Percentiles rank a stretch among this genome's conserved stretches.
Conservation (phyloP, 2,329 filamentous ascomycete species). For the Bipolaris victoriae region DNA sequence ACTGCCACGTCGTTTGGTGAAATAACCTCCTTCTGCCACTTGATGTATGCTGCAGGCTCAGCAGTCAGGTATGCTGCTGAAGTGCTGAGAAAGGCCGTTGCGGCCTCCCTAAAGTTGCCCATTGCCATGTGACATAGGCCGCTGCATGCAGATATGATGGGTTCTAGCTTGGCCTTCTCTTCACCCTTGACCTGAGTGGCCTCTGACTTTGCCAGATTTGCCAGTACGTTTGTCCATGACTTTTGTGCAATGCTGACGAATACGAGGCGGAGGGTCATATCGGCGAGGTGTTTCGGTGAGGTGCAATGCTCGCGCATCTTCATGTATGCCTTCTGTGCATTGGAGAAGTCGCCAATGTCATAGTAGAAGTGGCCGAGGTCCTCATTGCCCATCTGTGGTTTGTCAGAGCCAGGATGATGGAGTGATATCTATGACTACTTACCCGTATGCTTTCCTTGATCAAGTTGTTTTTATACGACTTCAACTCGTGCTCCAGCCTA, state of each 20-base stretch:
- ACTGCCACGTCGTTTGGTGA: conserved; percentile 88
- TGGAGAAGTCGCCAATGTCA: conserved; percentile 72
- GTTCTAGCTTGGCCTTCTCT: conserved; percentile 62
- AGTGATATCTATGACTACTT: conserved; percentile 28
- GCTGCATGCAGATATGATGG: conserved; percentile 69
- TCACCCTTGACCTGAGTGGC: conserved; percentile 62
- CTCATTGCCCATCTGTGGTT: conserved; percentile 85
- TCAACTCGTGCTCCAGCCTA: conserved; percentile 82
- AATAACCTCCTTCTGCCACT: conserved; percentile 72
- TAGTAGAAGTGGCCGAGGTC: conserved; percentile 87
- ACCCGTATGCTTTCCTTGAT: conserved; percentile 97
- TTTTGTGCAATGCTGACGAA: conserved; percentile 75
- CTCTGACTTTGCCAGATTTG: conserved; percentile 64
- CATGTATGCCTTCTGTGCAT: conserved; percentile 77
- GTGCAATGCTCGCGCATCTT: conserved; percentile 92
- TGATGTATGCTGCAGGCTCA: conserved; percentile 55
- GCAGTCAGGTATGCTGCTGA: conserved; percentile 57
- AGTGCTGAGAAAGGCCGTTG: conserved; percentile 70
- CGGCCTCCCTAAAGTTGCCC: conserved; percentile 69
- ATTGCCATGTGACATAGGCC: conserved; percentile 67
- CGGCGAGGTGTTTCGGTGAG: conserved; percentile 79
- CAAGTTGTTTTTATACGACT: conserved; percentile 93
- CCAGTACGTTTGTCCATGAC: conserved; percentile 75
- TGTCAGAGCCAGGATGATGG: neutral
- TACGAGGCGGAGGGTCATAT: conserved; percentile 80